Conservation (phyloP, 202 grass and related monocot genomes). For the Panicum hallii region DNA sequence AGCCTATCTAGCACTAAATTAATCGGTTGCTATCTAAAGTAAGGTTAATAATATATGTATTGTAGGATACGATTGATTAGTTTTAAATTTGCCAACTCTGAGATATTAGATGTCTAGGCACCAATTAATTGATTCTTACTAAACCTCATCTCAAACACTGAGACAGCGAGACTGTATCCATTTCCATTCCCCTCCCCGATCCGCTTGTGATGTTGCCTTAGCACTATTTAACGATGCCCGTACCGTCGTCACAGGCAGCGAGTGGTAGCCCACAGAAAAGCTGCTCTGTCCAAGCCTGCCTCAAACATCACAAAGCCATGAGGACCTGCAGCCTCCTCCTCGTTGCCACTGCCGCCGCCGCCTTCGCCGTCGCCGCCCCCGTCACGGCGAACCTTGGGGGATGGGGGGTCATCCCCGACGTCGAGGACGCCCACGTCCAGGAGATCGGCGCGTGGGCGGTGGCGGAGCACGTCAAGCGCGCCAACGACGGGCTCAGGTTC, state of each 20-base stretch:
- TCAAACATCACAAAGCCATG: background rate
- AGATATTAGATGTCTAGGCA: background rate
- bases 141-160: background rate
- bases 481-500: constrained; percentile 47
- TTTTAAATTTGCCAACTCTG: background rate
- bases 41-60: background rate
- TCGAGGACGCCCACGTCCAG: constrained; percentile 46
- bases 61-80: background rate
- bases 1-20: too few relatives aligned
- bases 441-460: constrained; percentile 62
- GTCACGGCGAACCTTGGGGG: background rate
- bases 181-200: background rate
- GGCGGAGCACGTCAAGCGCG: constrained; percentile 47
- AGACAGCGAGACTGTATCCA: background rate
- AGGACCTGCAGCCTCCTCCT: background rate
- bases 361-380: background rate
- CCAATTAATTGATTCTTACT: background rate
- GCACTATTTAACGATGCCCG: background rate
- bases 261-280: too few relatives aligned
- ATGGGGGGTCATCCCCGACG: constrained; percentile 47
- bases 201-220: background rate
- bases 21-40: background rate
- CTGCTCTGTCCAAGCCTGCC: background rate
- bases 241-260: background rate
- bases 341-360: background rate